phyloP scores from a whole-genome alignment of 2,329 filamentous ascomycete species.

The Arthrobotrys iridis region DNA sequence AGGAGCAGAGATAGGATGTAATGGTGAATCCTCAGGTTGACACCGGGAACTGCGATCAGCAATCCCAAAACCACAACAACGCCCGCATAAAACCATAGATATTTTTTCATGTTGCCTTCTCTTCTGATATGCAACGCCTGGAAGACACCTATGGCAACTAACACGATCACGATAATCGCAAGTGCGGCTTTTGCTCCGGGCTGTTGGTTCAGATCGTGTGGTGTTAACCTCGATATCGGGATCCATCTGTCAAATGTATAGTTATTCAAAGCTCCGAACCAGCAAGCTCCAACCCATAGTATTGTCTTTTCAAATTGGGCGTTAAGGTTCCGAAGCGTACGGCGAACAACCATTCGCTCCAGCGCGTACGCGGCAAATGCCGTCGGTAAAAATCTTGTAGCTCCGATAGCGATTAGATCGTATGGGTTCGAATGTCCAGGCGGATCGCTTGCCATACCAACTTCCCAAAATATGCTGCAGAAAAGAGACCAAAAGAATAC shows the following conservation, averaged over 20 bases:
- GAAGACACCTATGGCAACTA: slow-evolving; percentile 74
- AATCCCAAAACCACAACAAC: slow-evolving; percentile 90
- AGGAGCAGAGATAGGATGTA: slow-evolving; percentile 90
- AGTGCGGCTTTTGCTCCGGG: slow-evolving; percentile 87
- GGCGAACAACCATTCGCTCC: slow-evolving; percentile 81
- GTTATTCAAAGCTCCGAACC: slow-evolving; percentile 91
- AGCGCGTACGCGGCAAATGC: slow-evolving; percentile 88
- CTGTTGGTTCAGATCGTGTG: slow-evolving; percentile 86
- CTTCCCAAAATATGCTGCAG: slow-evolving; percentile 84
- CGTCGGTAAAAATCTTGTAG: slow-evolving; percentile 85
- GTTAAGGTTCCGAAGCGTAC: slow-evolving; percentile 75
- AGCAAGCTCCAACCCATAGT: slow-evolving; percentile 87
- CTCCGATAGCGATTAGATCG: slow-evolving; percentile 77
- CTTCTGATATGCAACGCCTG: slow-evolving; percentile 88
- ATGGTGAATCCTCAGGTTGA: slow-evolving; percentile 90
- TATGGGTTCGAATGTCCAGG: slow-evolving; percentile 75
- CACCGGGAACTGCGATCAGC: slow-evolving; percentile 86
- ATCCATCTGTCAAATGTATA: slow-evolving; percentile 90
- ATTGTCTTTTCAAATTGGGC: slow-evolving; percentile 91
- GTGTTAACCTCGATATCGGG: slow-evolving; percentile 89
- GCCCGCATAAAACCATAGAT: slow-evolving; percentile 88
- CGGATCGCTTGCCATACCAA: slow-evolving; percentile 88
- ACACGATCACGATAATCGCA: slow-evolving; percentile 76
- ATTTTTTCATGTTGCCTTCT: slow-evolving; percentile 80
- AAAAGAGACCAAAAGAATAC: slow-evolving; percentile 89